Evolutionary conservation across 2,329 filamentous ascomycete species (phyloP), one percentile per base, ranked within the genome.

Genomic region (Raffaelea deltoideospora): DNA sequence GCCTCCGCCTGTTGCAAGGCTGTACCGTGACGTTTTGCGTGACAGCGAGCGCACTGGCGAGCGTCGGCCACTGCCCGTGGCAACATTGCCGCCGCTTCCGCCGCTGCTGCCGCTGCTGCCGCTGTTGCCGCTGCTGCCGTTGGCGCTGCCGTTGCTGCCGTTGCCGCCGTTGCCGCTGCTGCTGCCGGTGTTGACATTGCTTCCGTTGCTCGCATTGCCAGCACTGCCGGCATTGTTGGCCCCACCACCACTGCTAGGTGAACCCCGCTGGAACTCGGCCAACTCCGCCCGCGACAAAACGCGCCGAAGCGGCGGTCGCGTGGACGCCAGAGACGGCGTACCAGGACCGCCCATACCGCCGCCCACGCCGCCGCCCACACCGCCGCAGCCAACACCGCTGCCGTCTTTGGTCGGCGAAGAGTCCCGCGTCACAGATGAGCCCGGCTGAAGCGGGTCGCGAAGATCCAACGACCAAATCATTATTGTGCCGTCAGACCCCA

Each of bases 251-350:
- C 22, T 22, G 10, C 29, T 18, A 13, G 61, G 49, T 1, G 63
- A 60, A 4, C 67, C 60, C 5, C 71, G 60, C 43, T 75, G 72
- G 42, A 93, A 87, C 42, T 87, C 83, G 9, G 85, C 81, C 29
- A 96, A 62, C 49, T 96, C 88, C 1, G 80, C 78, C 47, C 82
- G 85, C 2, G 87, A 94, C 23, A 96, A 64, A 9, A 98, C 81
- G 38, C 83, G 80, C 37, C 90, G 72, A 24, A 96, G 60, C 4
- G 88, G 87, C 26, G 79, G 82, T 22, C 76, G 76, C 27, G 67
- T 64, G 1, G 72, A 63, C 2, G 70, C 61, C 17, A 58, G 28
- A 7, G 28, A 6, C 4, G 5, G n/a, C 15, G 28, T 30, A 5
- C 7, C 26, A 13, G 5, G n/a, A n/a, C n/a, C n/a, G n/a, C n/a